Evolutionary conservation across 768 basidiomycete genomes (phyloP).

Genomic region (Tulasnella sp.): DNA sequence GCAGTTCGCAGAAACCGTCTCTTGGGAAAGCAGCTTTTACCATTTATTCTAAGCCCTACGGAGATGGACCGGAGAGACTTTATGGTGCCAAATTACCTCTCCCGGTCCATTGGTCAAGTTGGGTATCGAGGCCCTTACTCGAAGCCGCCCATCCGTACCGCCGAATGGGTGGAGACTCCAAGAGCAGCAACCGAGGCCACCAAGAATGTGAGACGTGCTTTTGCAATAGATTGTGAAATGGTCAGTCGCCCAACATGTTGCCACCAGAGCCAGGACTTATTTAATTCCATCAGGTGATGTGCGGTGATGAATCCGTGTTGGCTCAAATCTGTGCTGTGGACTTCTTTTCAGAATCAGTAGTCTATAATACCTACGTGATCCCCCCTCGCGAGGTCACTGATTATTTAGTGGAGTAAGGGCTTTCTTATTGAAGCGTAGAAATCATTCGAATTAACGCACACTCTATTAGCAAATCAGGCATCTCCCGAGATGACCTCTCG

Average conservation of each 20-base stretch:
- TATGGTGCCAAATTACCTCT: background rate
- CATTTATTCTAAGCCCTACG: background rate
- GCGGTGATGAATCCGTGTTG: background rate
- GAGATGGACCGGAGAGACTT: slow-evolving; percentile 1
- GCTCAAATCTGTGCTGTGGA: slow-evolving; percentile 1
- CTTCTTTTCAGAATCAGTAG: background rate
- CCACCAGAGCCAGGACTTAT: background rate
- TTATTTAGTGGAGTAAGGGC: background rate
- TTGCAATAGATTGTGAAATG: slow-evolving; percentile 3
- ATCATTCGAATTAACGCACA: too few relatives aligned
- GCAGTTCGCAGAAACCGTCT: background rate
- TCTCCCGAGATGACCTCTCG: background rate
- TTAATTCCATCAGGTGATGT: background rate
- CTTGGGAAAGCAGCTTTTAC: background rate
- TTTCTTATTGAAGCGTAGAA: too few relatives aligned
- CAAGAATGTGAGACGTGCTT: background rate
- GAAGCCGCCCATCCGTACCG: background rate
- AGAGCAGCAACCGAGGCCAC: background rate
- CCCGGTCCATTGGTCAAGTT: background rate
- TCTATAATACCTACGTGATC: background rate
- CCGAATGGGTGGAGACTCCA: background rate
- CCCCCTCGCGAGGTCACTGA: background rate
- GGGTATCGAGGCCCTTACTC: background rate
- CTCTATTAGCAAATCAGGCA: background rate
- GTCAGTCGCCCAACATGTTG: background rate